phyloP scores from a whole-genome alignment of 768 basidiomycete species.

The Lyophyllum decastes region DNA sequence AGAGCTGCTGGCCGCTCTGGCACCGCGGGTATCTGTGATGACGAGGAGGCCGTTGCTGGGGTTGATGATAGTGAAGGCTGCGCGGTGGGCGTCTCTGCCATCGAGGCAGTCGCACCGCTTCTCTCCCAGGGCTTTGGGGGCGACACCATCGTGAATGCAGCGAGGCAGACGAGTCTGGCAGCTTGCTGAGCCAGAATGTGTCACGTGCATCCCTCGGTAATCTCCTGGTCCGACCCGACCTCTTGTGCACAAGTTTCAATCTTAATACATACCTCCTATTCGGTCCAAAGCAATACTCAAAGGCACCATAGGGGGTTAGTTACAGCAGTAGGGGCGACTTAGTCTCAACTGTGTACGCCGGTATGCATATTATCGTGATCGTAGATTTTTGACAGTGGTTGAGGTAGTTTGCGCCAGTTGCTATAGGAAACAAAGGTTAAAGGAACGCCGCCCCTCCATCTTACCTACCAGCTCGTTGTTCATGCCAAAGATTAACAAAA shows the following conservation, averaged over 20 bases:
- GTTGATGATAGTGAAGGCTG: constrained; percentile 28
- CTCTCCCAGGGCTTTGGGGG: constrained; percentile 93
- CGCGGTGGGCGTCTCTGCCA: constrained; percentile 22
- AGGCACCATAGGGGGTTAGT: no score
- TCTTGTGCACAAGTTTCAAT: not conserved
- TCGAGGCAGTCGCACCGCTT: constrained; percentile 40
- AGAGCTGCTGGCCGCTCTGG: constrained; percentile 68
- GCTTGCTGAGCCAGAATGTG: not conserved
- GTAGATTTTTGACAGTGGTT: no score
- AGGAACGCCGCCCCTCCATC: no score
- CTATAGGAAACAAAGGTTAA: no score
- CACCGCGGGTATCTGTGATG: constrained; percentile 37
- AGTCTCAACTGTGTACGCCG: no score
- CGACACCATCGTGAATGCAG: constrained; percentile 58
- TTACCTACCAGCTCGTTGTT: no score
- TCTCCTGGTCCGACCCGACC: not conserved
- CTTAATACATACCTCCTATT: not conserved
- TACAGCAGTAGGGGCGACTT: no score
- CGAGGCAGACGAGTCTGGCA: not conserved
- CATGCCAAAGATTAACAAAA: no score
- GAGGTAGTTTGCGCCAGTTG: no score
- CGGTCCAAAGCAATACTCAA: no score
- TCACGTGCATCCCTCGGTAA: constrained; percentile 10
- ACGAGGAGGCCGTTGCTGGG: constrained; percentile 26
- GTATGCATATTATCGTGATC: no score